These are phyloP conservation scores for Penicillium sp. DNA, from an alignment of 2,329 filamentous ascomycete genomes.

Conservation along the genomic window DNA sequence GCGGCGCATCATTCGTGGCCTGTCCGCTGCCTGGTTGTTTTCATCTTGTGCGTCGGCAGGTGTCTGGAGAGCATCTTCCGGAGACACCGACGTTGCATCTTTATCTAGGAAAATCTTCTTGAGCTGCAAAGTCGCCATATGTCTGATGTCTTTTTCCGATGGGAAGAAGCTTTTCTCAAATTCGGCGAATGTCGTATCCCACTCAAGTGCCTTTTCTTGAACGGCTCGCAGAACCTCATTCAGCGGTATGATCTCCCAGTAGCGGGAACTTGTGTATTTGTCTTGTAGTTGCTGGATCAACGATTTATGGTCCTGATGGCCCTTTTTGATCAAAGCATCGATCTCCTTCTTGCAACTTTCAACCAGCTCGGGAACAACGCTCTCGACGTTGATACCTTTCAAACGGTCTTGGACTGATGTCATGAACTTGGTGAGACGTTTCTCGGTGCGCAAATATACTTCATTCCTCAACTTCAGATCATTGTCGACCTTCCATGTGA, in stretches of 20 bases:
- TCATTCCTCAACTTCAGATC: conserved; percentile 92
- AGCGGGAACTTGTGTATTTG: conserved; percentile 87
- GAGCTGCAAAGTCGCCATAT: conserved; percentile 85
- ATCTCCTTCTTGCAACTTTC: conserved; percentile 79
- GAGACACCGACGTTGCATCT: conserved; percentile 68
- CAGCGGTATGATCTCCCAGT: conserved; percentile 93
- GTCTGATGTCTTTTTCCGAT: conserved; percentile 90
- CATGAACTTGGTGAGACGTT: conserved; percentile 82
- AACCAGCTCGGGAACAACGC: conserved; percentile 79
- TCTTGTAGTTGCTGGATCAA: conserved; percentile 77
- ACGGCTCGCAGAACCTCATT: conserved; percentile 85
- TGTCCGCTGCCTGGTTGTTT: conserved; percentile 28
- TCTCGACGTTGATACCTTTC: conserved; percentile 85
- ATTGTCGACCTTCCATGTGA: conserved; percentile 97
- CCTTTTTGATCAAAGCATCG: conserved; percentile 70
- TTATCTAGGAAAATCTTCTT: conserved; percentile 91
- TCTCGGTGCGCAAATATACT: conserved; percentile 74
- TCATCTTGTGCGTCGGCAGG: conserved; percentile 36
- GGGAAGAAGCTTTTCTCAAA: conserved; percentile 93
- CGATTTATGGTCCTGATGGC: conserved; percentile 74
- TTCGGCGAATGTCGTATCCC: conserved; percentile 84
- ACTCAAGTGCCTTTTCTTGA: conserved; percentile 87
- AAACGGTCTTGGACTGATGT: conserved; percentile 77
- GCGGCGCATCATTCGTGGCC: conserved; percentile 35
- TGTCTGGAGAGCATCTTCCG: conserved; percentile 60